These are phyloP conservation scores for Exserohilum turcica DNA, from an alignment of 2,329 filamentous ascomycete species.

Conservation along the genomic window DNA sequence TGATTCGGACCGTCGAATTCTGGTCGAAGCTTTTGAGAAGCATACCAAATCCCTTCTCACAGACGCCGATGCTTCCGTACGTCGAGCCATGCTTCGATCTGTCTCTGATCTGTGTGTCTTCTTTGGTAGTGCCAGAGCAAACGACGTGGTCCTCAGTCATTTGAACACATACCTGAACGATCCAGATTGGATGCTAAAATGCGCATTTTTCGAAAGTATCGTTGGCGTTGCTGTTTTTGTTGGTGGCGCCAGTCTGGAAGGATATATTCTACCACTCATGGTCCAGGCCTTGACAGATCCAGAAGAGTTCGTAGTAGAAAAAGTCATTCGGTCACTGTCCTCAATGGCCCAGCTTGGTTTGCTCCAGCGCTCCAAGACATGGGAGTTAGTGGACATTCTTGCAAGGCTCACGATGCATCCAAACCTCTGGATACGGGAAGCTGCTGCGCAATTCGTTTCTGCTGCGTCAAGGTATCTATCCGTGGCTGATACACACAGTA, in stretches of 20 bases:
- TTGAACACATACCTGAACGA: conserved; percentile 97
- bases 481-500: conserved; percentile 79
- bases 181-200: conserved; percentile 93
- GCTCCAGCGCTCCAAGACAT: conserved; percentile 80
- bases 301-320: conserved; percentile 92
- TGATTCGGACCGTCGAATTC: conserved; percentile 81
- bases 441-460: conserved; percentile 81
- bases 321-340: conserved; percentile 83
- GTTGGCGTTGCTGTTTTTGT: conserved; percentile 91
- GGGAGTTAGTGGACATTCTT: conserved; percentile 85
- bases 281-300: conserved; percentile 90
- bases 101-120: conserved; percentile 93
- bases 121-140: conserved; percentile 88
- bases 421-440: conserved; percentile 92
- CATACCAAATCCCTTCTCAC: conserved; percentile 91
- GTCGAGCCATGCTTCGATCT: conserved; percentile 87
- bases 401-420: conserved; percentile 90
- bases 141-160: conserved; percentile 94
- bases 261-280: conserved; percentile 95
- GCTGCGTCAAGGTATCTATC: conserved; percentile 77
- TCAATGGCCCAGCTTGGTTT: conserved; percentile 87
- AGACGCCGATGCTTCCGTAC: conserved; percentile 82
- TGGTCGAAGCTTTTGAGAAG: conserved; percentile 81
- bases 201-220: conserved; percentile 93
- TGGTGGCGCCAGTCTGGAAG: conserved; percentile 85